Conservation (phyloP, 805 yeast species). For the Zygotorulaspora sp. region DNA sequence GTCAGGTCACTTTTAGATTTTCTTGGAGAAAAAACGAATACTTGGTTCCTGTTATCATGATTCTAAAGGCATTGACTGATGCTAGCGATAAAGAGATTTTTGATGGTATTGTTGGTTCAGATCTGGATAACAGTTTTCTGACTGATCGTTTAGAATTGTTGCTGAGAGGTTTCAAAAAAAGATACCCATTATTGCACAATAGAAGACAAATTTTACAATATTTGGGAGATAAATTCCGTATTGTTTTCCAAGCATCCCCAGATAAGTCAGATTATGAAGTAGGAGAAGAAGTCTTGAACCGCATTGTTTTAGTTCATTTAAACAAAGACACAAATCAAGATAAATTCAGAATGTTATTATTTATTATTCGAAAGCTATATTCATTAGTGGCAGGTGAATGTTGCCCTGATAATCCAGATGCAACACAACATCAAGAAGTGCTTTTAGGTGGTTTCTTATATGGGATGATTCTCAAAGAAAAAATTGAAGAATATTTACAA, state of each 20-base stretch:
- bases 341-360: conserved; percentile 80
- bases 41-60: conserved; percentile 87
- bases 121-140: conserved; percentile 80
- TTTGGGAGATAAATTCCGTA: conserved; percentile 92
- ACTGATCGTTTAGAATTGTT: conserved; percentile 96
- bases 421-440: conserved; percentile 97
- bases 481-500: conserved; percentile 86
- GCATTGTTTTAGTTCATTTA: conserved; percentile 88
- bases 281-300: conserved; percentile 74
- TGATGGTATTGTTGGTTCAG: conserved; percentile 92
- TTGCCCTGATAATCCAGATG: conserved; percentile 97
- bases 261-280: conserved; percentile 87
- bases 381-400: conserved; percentile 96
- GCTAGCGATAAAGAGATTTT: conserved; percentile 93
- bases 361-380: conserved; percentile 94
- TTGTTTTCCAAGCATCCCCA: conserved; percentile 83
- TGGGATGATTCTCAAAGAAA: conserved; percentile 95
- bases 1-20: conserved; percentile 93
- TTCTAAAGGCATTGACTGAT: conserved; percentile 83
- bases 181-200: conserved; percentile 58
- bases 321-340: conserved; percentile 53
- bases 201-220: conserved; percentile 88
- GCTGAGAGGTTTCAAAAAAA: conserved; percentile 80
- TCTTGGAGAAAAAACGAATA: conserved; percentile 97
- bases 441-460: conserved; percentile 92